Conservation (phyloP, 169 alveolate genomes). For the Cryptosporidium sp. region DNA sequence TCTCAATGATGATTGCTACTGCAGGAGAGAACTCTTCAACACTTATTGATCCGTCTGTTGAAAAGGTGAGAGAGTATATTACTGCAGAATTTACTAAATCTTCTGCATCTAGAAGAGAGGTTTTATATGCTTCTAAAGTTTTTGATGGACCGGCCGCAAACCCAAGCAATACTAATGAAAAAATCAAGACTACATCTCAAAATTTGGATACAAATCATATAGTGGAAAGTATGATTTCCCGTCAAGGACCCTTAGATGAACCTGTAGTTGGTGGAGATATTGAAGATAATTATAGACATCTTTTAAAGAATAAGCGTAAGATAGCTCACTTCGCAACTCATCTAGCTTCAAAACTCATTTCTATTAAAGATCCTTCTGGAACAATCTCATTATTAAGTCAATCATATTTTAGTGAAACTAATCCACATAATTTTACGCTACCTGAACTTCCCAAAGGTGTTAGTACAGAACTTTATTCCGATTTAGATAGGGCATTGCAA, state of each 20-base stretch:
- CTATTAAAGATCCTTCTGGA: constrained; percentile 56
- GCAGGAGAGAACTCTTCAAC: constrained; percentile 73
- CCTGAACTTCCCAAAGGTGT: constrained; percentile 58
- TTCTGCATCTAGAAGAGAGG: constrained; percentile 71
- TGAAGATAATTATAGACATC: constrained; percentile 31
- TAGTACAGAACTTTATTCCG: constrained; percentile 8
- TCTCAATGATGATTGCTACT: constrained; percentile 75
- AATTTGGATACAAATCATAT: constrained; percentile 4
- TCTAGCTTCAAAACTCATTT: constrained; percentile 32
- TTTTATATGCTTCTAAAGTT: constrained; percentile 44
- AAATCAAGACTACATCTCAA: not conserved
- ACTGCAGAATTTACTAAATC: constrained; percentile 75
- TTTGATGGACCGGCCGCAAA: not conserved
- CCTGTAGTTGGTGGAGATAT: constrained; percentile 14
- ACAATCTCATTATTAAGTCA: constrained; percentile 13
- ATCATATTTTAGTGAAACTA: constrained; percentile 10
- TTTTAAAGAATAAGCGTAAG: constrained; percentile 65
- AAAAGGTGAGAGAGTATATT: constrained; percentile 63
- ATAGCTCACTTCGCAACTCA: constrained; percentile 58
- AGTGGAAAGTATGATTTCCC: constrained; percentile 36
- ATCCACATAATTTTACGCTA: constrained; percentile 30
- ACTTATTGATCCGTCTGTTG: constrained; percentile 62
- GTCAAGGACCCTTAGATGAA: constrained; percentile 24
- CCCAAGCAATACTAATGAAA: constrained; percentile 17
- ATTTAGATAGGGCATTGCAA: constrained; percentile 48